Evolutionary conservation across 495 filamentous ascomycete genomes (phyloP), one percentile per base, ranked within the genome.

Genomic region (Neurospora tetrasperma): DNA sequence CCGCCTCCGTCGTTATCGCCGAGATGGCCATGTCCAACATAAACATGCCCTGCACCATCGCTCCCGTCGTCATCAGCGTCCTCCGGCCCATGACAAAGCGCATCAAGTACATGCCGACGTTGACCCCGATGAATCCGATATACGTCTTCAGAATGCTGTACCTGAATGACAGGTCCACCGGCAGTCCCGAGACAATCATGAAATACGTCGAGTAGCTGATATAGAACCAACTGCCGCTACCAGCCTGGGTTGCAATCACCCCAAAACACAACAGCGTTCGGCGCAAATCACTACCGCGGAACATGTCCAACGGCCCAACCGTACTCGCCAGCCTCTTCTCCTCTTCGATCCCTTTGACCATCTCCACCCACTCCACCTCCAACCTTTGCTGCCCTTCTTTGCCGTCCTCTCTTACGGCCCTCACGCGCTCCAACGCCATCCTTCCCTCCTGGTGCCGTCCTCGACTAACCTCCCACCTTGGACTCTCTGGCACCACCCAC

Each of bases 401-500:
- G 5, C 27, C 6, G 1, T 66, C 59, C 88, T 76, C 70, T 76
- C 77, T 0, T 76, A 62, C 54, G 27, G 1, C 77, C 46, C 82
- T 75, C 35, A 83, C n/a, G n/a, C 38, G 43, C 9, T 77, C 76
- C 44, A 89, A 79, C 5, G 85, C 78, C 71, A 76, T 82, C 40
- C 79, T 80, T 18, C 85, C 88, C 69, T 85, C 79, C 10, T 82
- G 84, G 14, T 79, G 46, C 46, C 80, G 79, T 0, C 85, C 84
- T 59, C 84, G 80, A 69, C 83, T 83, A 20, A 89, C 78, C 38
- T 90, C 80, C 85, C 88, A 90, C 18, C 89, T 84, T 3, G 89
- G 89, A 23, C 85, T 87, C 77, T 90, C 88, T 0, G 88, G 88
- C 38, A 90, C 84, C 75, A 89, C 87, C 71, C 89, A 79, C 71